Base-by-base conservation (phyloP, 2,329 filamentous ascomycete species). In the Alternaria triticina region DNA sequence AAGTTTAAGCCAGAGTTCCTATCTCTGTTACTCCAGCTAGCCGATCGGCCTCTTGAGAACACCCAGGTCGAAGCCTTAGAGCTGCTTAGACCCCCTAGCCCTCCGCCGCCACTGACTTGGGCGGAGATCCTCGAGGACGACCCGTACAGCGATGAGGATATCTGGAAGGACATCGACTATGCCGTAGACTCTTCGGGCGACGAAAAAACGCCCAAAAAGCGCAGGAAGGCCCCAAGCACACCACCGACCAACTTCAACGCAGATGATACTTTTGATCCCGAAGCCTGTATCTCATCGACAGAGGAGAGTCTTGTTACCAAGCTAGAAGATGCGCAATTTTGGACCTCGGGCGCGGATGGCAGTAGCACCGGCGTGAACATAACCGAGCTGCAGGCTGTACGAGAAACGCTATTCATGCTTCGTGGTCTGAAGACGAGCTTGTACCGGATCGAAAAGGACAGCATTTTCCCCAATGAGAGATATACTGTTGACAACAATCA, bases 331-430 rank as follows among this genome's bases (percentile, higher is more conserved):
- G 76, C 78, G 1, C 85, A 86, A 59, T 86, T 85, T 65, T 87
- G 86, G 86, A 79, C 68, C 56, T 52, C 56, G 9, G 8, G 45
- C 13, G 17, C 44, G 2, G 47, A 62, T 7, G 60, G 70, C 27
- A 64, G 70, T 3, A 60, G 64, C 23, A 51, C 45, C 15, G 76
- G 62, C 27, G 54, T 67, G 4, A 70, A 75, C 15, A 82, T 95
- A 6, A 87, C 91, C 0, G 94, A 97, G 75, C 82, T 91, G 1
- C 89, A 94, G 67, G 83, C 90, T 11, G 82, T 94, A 25, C 88
- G 93, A 51, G 94, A 98, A 74, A 87, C 89, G 0, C 83, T 97
- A 0, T 95, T 93, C 72, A 96, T 97, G 92, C 85, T 98, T 0
- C 87, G 89, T 57, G 94, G 94, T 1, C 82, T 96, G 5, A 86